These are phyloP conservation scores for Pleurotus platypus DNA, from an alignment of 768 basidiomycete genomes.

Conservation along the genomic window DNA sequence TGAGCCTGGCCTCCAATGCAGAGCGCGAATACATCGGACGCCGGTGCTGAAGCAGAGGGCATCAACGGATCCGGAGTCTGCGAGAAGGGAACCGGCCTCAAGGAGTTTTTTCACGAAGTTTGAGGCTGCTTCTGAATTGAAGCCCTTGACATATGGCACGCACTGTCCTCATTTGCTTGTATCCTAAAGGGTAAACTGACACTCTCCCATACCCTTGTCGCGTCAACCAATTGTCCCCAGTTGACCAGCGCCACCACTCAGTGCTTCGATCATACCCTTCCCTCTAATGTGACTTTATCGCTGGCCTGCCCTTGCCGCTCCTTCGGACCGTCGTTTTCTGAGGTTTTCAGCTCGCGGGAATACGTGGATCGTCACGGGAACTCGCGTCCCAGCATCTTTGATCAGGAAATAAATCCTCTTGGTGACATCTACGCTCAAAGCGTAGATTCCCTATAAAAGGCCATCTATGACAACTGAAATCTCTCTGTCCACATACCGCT, in stretches of 20 bases:
- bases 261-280: constrained; percentile 2
- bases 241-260: constrained; percentile 1
- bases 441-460: not conserved
- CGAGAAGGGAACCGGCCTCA: not conserved
- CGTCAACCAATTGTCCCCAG: constrained; percentile 4
- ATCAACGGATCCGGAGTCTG: not conserved
- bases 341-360: not conserved
- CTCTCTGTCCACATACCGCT: too few relatives aligned
- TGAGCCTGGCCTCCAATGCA: not conserved
- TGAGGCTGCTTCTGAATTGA: not conserved
- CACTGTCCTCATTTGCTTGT: constrained; percentile 2
- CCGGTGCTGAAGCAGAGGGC: not conserved
- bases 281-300: not conserved
- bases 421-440: not conserved
- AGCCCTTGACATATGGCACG: constrained; percentile 6
- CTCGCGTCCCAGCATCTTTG: not conserved
- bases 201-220: constrained; percentile 1
- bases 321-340: constrained; percentile 6
- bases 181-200: constrained; percentile 7
- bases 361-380: constrained; percentile 9
- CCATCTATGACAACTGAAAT: not conserved
- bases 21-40: not conserved
- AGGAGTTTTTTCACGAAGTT: not conserved
- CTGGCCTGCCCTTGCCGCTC: constrained; percentile 6
- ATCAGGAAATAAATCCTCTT: not conserved